These are phyloP conservation scores for Aechmea fasciata DNA, from an alignment of 176 grass and related monocot species.

Conservation along the genomic window DNA sequence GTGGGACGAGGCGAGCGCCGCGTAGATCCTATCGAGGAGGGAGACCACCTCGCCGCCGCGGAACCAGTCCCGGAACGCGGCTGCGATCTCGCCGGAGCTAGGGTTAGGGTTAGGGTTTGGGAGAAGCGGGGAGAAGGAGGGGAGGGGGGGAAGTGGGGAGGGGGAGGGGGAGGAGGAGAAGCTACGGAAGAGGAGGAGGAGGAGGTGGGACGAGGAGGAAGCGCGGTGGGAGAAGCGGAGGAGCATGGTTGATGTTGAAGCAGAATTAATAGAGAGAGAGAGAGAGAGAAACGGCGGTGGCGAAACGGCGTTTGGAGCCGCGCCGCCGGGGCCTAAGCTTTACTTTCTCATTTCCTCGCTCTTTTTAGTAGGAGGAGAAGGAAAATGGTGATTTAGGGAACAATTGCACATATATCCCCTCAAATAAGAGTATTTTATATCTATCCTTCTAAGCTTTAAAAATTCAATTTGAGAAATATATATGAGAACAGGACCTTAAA, in stretches of 20 bases:
- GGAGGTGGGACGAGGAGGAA: conserved; percentile 34
- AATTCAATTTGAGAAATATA: too few relatives aligned
- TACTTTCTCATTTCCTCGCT: too few relatives aligned
- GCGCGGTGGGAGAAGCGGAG: conserved; percentile 10
- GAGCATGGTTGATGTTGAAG: neutral
- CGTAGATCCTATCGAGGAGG: conserved; percentile 67
- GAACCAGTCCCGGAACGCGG: conserved; percentile 61
- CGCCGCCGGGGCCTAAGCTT: conserved; percentile 25
- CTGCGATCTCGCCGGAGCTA: conserved; percentile 28
- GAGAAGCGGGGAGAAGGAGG: conserved; percentile 16
- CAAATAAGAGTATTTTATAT: too few relatives aligned
- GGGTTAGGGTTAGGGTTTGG: conserved; percentile 12
- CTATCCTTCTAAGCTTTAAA: too few relatives aligned
- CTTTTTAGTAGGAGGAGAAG: too few relatives aligned
- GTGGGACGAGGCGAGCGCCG: conserved; percentile 29
- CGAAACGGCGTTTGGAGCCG: conserved; percentile 10
- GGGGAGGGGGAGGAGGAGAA: conserved; percentile 25
- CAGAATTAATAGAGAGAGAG: neutral
- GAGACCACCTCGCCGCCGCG: conserved; percentile 19
- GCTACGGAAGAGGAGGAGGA: conserved; percentile 36
- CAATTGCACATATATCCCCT: too few relatives aligned
- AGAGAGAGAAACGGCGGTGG: conserved; percentile 8
- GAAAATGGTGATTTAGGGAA: too few relatives aligned
- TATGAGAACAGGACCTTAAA: too few relatives aligned
- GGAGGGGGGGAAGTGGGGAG: neutral